A percentile compares a stretch with the other conserved stretches of the same genome.
Conservation (phyloP, 768 basidiomycete species). For the Auricularia sp. region DNA sequence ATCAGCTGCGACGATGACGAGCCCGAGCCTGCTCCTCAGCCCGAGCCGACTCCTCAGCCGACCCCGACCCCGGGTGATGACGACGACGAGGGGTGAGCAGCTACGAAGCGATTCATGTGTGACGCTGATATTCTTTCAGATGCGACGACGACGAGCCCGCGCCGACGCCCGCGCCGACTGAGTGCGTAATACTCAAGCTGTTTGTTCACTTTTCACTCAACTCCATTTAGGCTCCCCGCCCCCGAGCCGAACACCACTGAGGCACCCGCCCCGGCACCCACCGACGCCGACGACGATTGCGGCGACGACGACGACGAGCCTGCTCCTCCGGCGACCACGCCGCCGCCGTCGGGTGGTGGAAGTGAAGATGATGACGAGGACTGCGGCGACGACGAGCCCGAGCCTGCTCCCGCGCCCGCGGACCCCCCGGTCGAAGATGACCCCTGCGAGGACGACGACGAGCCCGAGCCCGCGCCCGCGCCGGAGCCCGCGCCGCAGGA, state of each 20-base stretch:
- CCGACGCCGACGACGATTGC: not conserved
- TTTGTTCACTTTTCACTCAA: no score
- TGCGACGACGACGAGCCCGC: not conserved
- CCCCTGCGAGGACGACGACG: no score
- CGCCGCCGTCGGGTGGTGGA: not conserved
- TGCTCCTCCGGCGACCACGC: not conserved
- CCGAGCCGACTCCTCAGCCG: no score
- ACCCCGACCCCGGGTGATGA: no score
- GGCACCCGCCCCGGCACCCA: not conserved
- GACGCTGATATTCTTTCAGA: not conserved
- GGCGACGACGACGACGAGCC: not conserved
- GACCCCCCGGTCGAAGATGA: no score
- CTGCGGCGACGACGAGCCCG: not conserved
- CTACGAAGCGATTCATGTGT: no score
- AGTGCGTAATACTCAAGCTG: no score
- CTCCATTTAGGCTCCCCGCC: not conserved
- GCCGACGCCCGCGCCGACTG: not conserved
- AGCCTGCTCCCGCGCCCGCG: not conserved
- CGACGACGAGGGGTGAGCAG: no score
- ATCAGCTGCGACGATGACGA: no score
- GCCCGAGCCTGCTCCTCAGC: no score
- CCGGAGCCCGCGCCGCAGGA: not conserved
- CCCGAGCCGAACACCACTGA: not conserved
- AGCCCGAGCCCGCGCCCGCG: not conserved
- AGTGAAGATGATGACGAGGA: not conserved